A percentile compares a stretch with the other conserved stretches of the same genome.
phyloP scores from a whole-genome alignment of 345 rosid genomes.

The Citrus hindsii region DNA sequence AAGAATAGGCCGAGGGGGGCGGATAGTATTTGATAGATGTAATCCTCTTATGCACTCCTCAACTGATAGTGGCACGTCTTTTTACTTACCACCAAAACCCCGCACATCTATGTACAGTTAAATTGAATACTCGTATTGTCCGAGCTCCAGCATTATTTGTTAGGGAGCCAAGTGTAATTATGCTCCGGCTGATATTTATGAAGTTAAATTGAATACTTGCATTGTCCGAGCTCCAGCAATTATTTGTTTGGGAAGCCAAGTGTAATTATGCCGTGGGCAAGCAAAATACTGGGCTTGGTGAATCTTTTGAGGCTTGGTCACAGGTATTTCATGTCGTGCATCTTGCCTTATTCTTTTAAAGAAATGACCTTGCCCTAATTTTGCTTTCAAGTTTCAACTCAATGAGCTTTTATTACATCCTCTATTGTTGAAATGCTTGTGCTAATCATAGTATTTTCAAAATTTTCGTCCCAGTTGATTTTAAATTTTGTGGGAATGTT shows the following conservation, averaged over 20 bases:
- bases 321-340: not conserved
- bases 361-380: no score
- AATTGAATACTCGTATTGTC: conserved; percentile 1
- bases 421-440: no score
- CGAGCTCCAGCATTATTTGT: not conserved
- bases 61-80: conserved; percentile 59
- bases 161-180: not conserved
- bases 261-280: not conserved
- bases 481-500: no score
- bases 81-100: conserved; percentile 61
- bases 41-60: conserved; percentile 76
- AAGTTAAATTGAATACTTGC: conserved; percentile 20
- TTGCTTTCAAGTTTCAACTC: no score
- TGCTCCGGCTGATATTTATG: no score
- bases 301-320: not conserved
- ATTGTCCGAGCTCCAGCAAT: not conserved
- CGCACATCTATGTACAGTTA: conserved; percentile 47
- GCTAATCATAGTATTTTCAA: no score
- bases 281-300: not conserved
- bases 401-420: no score
- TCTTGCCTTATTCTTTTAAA: no score
- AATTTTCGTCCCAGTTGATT: no score
- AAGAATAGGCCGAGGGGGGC: conserved; percentile 95
- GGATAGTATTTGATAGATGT: conserved; percentile 93
- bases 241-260: not conserved